Conservation (phyloP, 331 rosid genomes). For the Quercus tomentella region DNA sequence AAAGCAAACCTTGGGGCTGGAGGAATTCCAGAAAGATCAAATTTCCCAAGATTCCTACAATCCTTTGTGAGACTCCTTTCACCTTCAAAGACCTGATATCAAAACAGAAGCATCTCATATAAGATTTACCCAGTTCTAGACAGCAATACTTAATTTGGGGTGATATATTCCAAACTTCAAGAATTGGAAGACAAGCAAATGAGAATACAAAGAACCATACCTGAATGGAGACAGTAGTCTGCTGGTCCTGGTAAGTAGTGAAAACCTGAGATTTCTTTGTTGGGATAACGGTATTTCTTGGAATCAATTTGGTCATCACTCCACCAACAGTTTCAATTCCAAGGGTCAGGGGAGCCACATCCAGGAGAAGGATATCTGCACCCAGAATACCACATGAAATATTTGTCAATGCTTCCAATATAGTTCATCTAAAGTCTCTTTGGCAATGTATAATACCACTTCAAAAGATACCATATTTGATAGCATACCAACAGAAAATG, state of each 20-base stretch:
- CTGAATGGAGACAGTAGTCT: conserved; percentile 94
- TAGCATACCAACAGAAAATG: background rate
- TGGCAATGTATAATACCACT: background rate
- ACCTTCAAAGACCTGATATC: conserved; percentile 72
- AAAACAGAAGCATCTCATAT: background rate
- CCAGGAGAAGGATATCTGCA: conserved; percentile 83
- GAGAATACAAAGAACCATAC: conserved; percentile 19
- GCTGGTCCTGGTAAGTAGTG: conserved; percentile 97
- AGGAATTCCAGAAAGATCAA: conserved; percentile 79
- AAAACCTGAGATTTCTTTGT: conserved; percentile 97
- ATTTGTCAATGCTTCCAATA: background rate
- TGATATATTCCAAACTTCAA: background rate
- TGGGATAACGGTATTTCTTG: conserved; percentile 89
- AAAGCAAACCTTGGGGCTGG: conserved; percentile 86
- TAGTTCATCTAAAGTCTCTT: background rate
- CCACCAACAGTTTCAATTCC: conserved; percentile 99
- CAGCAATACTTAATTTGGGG: background rate
- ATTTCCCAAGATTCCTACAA: conserved; percentile 82
- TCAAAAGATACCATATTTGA: background rate
- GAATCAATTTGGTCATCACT: conserved; percentile 96
- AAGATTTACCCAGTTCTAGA: background rate
- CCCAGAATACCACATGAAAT: background rate
- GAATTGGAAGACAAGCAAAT: background rate
- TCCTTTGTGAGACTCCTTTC: conserved; percentile 98
- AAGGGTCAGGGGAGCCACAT: conserved; percentile 90